phyloP scores from a whole-genome alignment of 371 early-diverging fungal genomes.

The Chytridium lagenaria region DNA sequence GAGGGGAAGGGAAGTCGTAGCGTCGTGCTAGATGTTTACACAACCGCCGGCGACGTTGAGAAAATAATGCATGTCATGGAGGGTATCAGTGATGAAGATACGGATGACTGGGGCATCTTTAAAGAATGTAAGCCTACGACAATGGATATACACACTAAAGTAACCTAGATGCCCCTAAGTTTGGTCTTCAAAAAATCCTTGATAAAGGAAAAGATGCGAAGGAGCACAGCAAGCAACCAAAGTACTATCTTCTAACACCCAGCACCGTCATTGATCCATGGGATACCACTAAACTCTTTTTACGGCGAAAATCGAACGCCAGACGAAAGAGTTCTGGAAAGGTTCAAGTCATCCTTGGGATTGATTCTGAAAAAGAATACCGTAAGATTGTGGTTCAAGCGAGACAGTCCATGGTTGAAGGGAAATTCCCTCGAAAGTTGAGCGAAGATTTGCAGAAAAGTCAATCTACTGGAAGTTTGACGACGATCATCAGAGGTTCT shows the following conservation, averaged over 20 bases:
- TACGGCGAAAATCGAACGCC: neutral
- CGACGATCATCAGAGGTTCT: neutral
- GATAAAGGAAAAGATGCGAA: neutral
- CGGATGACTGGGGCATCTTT: constrained; percentile 23
- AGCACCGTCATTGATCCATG: neutral
- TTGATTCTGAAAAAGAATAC: neutral
- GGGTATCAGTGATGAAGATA: constrained; percentile 26
- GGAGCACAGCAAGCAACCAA: neutral
- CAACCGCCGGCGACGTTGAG: constrained; percentile 34
- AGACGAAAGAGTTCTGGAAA: neutral
- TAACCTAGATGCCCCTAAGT: neutral
- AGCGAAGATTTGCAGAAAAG: neutral
- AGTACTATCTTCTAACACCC: neutral
- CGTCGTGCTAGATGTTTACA: constrained; percentile 34
- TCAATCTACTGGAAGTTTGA: neutral
- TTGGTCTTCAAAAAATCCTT: neutral
- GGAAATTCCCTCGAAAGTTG: too few species aligned
- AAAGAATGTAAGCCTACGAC: neutral
- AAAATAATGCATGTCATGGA: constrained; percentile 33
- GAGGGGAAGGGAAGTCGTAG: constrained; percentile 25
- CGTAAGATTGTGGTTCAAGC: neutral
- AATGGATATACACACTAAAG: neutral
- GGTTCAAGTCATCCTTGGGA: neutral
- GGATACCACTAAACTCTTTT: neutral
- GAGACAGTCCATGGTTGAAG: neutral